Evolutionary conservation across 106 monocot species (phyloP).

Genomic region (Amphibolis antarctica): DNA sequence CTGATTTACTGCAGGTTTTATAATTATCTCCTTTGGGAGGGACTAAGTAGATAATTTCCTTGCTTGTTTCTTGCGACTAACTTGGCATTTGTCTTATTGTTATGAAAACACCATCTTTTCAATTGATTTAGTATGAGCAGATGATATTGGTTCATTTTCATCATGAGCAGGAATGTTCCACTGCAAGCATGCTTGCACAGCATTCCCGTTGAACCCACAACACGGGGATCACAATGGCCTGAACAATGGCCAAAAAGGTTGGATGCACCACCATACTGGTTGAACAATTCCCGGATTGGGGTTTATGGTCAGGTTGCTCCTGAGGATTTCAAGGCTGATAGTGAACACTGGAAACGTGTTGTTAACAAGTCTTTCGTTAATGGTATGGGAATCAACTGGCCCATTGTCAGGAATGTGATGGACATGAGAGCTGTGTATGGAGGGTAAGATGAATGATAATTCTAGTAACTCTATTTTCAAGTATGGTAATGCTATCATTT

Average conservation of each 20-base stretch:
- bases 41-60: too few relatives aligned
- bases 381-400: constrained; percentile 79
- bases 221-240: constrained; percentile 75
- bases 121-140: background rate
- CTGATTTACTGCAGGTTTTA: background rate
- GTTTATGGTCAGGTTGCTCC: constrained; percentile 81
- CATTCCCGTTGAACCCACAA: constrained; percentile 30
- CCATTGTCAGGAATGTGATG: constrained; percentile 84
- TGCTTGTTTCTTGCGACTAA: background rate
- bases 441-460: constrained; percentile 38
- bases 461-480: background rate
- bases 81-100: background rate
- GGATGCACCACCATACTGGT: constrained; percentile 62
- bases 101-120: background rate
- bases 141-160: background rate
- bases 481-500: too few relatives aligned
- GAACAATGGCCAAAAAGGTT: constrained; percentile 64
- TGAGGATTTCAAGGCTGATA: constrained; percentile 58
- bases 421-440: constrained; percentile 93
- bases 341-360: constrained; percentile 67
- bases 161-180: constrained; percentile 45
- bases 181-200: constrained; percentile 75
- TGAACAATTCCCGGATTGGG: constrained; percentile 52
- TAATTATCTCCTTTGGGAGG: too few relatives aligned
- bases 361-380: constrained; percentile 51